These are phyloP conservation scores for Colletotrichum sp. DNA, from an alignment of 2,329 filamentous ascomycete genomes.

Conservation along the genomic window DNA sequence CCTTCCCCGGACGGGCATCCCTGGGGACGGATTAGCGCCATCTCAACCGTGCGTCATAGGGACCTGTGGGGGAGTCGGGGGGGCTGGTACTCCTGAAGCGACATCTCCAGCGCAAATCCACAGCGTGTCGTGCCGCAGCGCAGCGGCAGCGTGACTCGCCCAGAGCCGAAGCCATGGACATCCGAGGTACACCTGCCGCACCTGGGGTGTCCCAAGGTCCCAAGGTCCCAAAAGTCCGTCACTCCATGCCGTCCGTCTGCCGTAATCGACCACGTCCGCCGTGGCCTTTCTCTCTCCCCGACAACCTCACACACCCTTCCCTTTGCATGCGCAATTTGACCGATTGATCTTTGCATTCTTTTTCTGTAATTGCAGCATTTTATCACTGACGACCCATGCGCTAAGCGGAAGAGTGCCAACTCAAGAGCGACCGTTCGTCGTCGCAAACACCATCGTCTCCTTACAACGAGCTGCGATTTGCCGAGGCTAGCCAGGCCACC, in stretches of 20 bases:
- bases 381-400: neutral
- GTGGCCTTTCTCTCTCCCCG: neutral
- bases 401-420: neutral
- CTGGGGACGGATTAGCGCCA: conserved; percentile 3
- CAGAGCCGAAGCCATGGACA: conserved; percentile 15
- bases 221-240: neutral
- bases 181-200: conserved; percentile 11
- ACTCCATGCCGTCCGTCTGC: neutral
- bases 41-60: conserved; percentile 16
- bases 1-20: conserved; percentile 14
- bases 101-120: neutral
- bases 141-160: conserved; percentile 7
- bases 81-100: neutral
- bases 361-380: neutral
- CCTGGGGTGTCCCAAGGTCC: neutral
- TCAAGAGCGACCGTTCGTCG: neutral
- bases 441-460: neutral
- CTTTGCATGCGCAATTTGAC: neutral
- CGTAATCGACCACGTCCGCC: neutral
- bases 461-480: neutral
- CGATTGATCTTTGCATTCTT: neutral
- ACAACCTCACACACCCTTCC: neutral
- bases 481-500: conserved; percentile 16
- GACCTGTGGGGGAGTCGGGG: conserved; percentile 17
- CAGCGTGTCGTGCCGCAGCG: neutral